A percentile compares a stretch with the other conserved stretches of the same genome.
phyloP scores from a whole-genome alignment of 2,329 filamentous ascomycete species.

The Thielaviopsis ethacetica region DNA sequence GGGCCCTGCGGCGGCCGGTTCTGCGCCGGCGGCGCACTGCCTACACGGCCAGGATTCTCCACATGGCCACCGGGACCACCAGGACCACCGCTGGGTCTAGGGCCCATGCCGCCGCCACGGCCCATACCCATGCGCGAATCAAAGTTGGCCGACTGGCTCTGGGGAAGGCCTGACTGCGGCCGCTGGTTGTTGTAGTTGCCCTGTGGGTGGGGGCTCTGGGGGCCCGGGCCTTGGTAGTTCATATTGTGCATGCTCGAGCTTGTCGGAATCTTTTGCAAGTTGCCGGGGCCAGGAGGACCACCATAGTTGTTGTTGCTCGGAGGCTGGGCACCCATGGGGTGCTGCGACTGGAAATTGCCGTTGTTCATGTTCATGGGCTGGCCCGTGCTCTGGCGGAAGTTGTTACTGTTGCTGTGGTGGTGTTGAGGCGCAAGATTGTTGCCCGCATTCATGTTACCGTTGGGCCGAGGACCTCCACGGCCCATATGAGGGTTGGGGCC shows the following conservation, averaged over 20 bases:
- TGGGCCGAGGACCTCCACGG: conserved; percentile 7
- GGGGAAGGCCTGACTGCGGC: conserved; percentile 7
- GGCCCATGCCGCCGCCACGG: conserved; percentile 14
- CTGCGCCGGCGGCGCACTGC: conserved; percentile 23
- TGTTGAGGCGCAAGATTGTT: conserved; percentile 2
- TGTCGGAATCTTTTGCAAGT: conserved; percentile 16
- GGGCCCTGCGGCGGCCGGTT: conserved; percentile 10
- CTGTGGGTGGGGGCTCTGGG: conserved; percentile 14
- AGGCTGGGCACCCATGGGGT: conserved; percentile 6
- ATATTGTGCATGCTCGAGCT: conserved; percentile 11
- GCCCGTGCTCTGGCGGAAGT: conserved; percentile 9
- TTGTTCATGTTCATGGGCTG: not conserved
- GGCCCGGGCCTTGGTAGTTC: conserved; percentile 12
- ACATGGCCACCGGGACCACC: conserved; percentile 14
- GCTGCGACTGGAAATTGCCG: conserved; percentile 7
- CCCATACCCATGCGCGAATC: conserved; percentile 21
- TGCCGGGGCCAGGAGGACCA: conserved; percentile 20
- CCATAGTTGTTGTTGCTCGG: conserved; percentile 12
- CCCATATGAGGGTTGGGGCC: conserved; percentile 6
- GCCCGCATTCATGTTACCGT: not conserved
- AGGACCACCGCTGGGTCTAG: conserved; percentile 13
- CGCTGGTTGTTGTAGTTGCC: conserved; percentile 9
- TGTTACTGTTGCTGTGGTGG: not conserved
- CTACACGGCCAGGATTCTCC: conserved; percentile 17
- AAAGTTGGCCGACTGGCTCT: conserved; percentile 21